Evolutionary conservation across 1,139 yeast genomes (phyloP).

Genomic region (Blastobotrys buckinghamii): DNA sequence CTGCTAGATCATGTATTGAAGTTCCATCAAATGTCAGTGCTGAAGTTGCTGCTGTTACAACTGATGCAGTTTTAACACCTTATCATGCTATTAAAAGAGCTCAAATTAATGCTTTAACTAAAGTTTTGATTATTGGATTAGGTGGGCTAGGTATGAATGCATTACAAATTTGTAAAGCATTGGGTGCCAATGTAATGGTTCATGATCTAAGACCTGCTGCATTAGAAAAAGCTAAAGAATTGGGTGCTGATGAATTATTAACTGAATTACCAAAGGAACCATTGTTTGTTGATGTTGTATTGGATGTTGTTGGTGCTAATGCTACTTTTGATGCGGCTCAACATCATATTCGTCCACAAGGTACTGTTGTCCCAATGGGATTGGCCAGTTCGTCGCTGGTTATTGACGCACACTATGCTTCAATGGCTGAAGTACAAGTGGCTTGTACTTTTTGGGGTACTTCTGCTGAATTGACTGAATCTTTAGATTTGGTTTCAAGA

Average conservation of each 20-base stretch:
- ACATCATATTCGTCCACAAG: constrained; percentile 35
- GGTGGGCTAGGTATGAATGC: constrained; percentile 52
- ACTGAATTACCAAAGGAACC: constrained; percentile 29
- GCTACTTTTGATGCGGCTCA: constrained; percentile 29
- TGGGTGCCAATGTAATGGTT: constrained; percentile 41
- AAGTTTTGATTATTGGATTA: constrained; percentile 43
- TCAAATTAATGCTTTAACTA: constrained; percentile 34
- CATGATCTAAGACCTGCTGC: constrained; percentile 38
- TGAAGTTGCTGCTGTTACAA: constrained; percentile 45
- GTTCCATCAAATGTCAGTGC: constrained; percentile 45
- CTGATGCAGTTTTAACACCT: constrained; percentile 49
- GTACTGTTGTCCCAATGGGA: constrained; percentile 44
- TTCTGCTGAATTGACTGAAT: constrained; percentile 41
- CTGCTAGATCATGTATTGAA: constrained; percentile 20
- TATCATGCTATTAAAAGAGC: constrained; percentile 43
- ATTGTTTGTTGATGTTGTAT: constrained; percentile 30
- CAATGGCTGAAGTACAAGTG: constrained; percentile 39
- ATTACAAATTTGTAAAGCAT: constrained; percentile 40
- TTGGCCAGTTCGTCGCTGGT: constrained; percentile 37
- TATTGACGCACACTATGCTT: constrained; percentile 32
- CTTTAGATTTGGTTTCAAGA: constrained; percentile 40
- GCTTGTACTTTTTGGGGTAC: constrained; percentile 45
- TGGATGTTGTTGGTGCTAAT: constrained; percentile 45
- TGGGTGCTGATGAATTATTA: constrained; percentile 44
- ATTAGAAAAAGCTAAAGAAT: constrained; percentile 31